phyloP scores from a whole-genome alignment of 2,329 filamentous ascomycete genomes.

The Cercospora citrullina region DNA sequence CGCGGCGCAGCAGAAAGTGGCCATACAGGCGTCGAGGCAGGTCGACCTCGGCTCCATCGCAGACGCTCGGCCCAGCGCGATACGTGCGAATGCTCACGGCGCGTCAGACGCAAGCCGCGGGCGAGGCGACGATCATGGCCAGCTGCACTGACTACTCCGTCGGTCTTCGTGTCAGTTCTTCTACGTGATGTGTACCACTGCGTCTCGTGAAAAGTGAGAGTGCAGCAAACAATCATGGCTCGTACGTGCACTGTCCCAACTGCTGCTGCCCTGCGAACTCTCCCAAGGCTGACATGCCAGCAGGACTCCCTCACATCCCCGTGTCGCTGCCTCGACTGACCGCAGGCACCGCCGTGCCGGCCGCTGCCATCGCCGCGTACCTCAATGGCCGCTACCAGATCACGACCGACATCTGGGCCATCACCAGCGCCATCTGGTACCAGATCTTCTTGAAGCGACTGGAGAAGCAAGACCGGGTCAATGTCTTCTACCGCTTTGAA shows the following conservation, averaged over 20 bases:
- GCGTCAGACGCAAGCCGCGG: background rate
- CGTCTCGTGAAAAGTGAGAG: background rate
- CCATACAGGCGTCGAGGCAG: background rate
- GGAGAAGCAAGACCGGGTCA: constrained; percentile 59
- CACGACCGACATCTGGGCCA: constrained; percentile 65
- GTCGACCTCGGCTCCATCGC: background rate
- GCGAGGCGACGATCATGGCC: background rate
- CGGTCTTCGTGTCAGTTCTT: background rate
- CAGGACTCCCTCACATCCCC: constrained; percentile 1
- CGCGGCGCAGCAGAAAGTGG: background rate
- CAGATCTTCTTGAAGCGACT: constrained; percentile 28
- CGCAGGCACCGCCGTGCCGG: constrained; percentile 27
- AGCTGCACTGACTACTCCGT: background rate
- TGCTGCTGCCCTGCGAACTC: background rate
- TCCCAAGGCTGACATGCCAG: background rate
- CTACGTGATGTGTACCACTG: background rate
- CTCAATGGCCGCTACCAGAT: constrained; percentile 70
- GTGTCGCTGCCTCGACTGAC: constrained; percentile 16
- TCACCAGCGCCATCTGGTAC: constrained; percentile 56
- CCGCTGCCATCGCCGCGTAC: constrained; percentile 70
- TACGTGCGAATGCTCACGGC: background rate
- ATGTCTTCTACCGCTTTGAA: constrained; percentile 75
- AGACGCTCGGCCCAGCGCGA: background rate
- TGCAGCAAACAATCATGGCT: background rate
- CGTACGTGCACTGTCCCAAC: background rate